These are phyloP conservation scores for Neonectria faginata DNA, from an alignment of 2,329 filamentous ascomycete species.

Conservation along the genomic window DNA sequence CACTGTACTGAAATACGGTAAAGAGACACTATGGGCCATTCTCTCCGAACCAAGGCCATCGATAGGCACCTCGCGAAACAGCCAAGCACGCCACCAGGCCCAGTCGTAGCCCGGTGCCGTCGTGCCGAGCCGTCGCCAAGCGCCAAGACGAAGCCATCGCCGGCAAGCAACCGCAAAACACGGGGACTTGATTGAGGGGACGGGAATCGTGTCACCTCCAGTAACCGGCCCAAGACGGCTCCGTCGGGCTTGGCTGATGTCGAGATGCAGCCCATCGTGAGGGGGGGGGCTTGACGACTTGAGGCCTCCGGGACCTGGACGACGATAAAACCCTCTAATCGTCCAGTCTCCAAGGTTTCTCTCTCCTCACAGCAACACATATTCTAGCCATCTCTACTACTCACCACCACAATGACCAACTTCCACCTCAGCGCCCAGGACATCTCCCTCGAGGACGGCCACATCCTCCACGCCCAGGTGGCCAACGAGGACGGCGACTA, in stretches of 20 bases:
- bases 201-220: conserved; percentile 38
- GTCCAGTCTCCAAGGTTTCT: not conserved
- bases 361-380: not conserved
- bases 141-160: conserved; percentile 25
- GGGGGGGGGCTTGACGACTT: conserved; percentile 7
- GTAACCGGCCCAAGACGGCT: conserved; percentile 25
- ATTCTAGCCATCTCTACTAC: not conserved
- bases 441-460: conserved; percentile 62
- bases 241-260: conserved; percentile 37
- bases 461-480: conserved; percentile 60
- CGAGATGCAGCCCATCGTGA: conserved; percentile 15
- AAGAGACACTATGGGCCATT: not conserved
- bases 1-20: not conserved
- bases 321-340: not conserved
- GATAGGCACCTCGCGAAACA: not conserved
- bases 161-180: conserved; percentile 13
- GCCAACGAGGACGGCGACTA: conserved; percentile 55
- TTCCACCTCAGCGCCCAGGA: conserved; percentile 63
- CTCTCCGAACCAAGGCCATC: not conserved
- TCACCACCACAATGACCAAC: not conserved
- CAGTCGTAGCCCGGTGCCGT: conserved; percentile 1
- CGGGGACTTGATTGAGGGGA: conserved; percentile 12
- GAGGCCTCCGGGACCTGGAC: not conserved
- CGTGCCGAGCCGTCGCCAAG: conserved; percentile 28
- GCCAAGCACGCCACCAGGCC: not conserved